phyloP scores from a whole-genome alignment of 2,329 filamentous ascomycete species.

The Neophaeococcomyces mojaviensis region DNA sequence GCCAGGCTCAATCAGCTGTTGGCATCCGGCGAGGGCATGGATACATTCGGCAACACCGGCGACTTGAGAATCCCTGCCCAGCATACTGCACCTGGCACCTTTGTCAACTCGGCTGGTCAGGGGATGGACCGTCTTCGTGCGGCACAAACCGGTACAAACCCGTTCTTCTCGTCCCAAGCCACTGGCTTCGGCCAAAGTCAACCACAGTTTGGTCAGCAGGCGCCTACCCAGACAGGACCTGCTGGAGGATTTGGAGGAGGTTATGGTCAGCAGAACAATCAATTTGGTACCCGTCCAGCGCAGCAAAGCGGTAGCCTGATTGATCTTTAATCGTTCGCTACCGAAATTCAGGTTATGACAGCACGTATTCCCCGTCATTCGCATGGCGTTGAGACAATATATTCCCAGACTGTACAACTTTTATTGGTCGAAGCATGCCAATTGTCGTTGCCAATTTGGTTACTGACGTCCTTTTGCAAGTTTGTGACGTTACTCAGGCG shows the following conservation, averaged over 20 bases:
- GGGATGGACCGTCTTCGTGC: constrained; percentile 66
- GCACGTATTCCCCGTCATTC: background rate
- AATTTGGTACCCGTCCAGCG: constrained; percentile 47
- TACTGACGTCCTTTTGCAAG: too few species aligned
- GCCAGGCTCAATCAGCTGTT: constrained; percentile 80
- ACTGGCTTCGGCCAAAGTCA: constrained; percentile 47
- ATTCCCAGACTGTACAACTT: background rate
- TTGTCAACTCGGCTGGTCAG: constrained; percentile 88
- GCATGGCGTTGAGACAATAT: background rate
- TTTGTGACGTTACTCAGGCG: too few species aligned
- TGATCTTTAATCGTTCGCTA: constrained; percentile 49
- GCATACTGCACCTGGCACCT: constrained; percentile 91
- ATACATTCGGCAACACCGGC: constrained; percentile 96
- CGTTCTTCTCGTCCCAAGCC: constrained; percentile 77
- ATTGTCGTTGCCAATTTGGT: background rate
- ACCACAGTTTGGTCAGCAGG: constrained; percentile 30
- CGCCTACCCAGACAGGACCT: constrained; percentile 46
- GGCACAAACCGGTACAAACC: constrained; percentile 70
- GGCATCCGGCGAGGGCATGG: constrained; percentile 80
- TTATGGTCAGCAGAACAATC: constrained; percentile 39
- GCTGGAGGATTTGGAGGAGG: constrained; percentile 38
- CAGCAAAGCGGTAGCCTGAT: constrained; percentile 53
- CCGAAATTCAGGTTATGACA: constrained; percentile 10
- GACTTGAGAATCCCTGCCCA: constrained; percentile 91
- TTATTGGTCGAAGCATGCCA: background rate